phyloP scores from a whole-genome alignment of 108 stramenopile genomes.

The Licmophora abbreviata region DNA sequence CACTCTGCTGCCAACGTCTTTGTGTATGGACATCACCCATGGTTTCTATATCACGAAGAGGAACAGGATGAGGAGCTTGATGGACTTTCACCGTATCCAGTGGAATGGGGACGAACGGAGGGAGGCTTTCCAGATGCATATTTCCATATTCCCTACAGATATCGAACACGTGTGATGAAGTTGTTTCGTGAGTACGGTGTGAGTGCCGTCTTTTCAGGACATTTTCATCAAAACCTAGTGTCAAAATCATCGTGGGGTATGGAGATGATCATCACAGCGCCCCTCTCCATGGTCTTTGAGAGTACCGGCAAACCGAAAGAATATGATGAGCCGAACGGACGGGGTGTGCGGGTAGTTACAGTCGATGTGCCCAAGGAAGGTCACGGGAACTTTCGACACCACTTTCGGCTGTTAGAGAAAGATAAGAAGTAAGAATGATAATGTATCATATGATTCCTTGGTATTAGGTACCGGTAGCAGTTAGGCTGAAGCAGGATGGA shows the following conservation, averaged over 20 bases:
- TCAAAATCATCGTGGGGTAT: conserved; percentile 52
- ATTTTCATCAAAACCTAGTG: conserved; percentile 70
- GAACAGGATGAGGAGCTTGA: conserved; percentile 33
- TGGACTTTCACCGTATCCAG: conserved; percentile 22
- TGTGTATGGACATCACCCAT: conserved; percentile 68
- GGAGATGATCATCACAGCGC: conserved; percentile 64
- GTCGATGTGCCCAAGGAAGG: conserved; percentile 6
- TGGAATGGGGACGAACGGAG: conserved; percentile 17
- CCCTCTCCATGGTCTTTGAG: conserved; percentile 33
- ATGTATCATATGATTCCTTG: no score
- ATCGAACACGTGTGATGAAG: conserved; percentile 29
- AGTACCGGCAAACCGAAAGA: conserved; percentile 23
- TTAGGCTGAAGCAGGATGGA: no score
- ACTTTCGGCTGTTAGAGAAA: not conserved
- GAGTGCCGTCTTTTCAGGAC: conserved; percentile 48
- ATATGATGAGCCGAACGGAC: conserved; percentile 14
- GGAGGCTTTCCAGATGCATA: conserved; percentile 36
- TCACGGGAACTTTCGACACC: not conserved
- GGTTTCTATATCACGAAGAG: conserved; percentile 61
- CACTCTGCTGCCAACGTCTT: conserved; percentile 39
- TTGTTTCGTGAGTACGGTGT: conserved; percentile 48
- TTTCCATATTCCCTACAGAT: conserved; percentile 46
- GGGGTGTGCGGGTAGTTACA: conserved; percentile 25
- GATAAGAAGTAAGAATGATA: no score
- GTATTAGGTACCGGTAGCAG: no score